phyloP scores from a whole-genome alignment of 495 filamentous ascomycete species.

The Bryoglossum gracile region DNA sequence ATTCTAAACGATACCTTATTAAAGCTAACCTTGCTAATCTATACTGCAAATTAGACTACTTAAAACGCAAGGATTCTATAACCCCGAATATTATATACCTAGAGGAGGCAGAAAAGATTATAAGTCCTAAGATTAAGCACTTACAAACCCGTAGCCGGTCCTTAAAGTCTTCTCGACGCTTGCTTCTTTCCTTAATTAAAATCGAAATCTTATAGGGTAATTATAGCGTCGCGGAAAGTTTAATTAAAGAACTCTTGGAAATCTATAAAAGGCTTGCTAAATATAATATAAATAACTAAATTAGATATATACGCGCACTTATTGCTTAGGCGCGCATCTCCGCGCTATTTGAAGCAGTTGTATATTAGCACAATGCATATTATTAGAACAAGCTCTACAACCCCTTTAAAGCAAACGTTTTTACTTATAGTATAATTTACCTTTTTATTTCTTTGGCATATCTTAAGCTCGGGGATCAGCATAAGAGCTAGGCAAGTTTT shows the following conservation, averaged over 20 bases:
- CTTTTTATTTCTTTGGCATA: background rate
- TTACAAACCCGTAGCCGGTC: background rate
- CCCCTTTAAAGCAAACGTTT: background rate
- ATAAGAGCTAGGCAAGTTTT: background rate
- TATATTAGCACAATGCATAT: background rate
- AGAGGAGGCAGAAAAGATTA: background rate
- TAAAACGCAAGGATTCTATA: background rate
- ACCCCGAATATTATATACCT: background rate
- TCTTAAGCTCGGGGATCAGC: background rate
- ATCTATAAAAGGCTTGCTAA: background rate
- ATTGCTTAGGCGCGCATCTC: background rate
- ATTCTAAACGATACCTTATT: background rate
- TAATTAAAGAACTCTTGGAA: background rate
- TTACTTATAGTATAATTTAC: background rate
- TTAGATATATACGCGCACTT: background rate
- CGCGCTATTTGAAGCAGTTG: background rate
- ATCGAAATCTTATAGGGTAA: background rate
- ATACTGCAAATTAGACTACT: background rate
- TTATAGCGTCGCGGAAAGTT: background rate
- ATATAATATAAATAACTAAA: background rate
- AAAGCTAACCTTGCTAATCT: background rate
- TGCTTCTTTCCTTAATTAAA: background rate
- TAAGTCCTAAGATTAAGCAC: slow-evolving; percentile 1
- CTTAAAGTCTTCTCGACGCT: background rate
- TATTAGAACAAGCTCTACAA: background rate